Percentiles rank a stretch among this genome's conserved stretches.
Evolutionary conservation across 2,329 filamentous ascomycete species (phyloP).

Genomic region (Aspergillus glaucus): DNA sequence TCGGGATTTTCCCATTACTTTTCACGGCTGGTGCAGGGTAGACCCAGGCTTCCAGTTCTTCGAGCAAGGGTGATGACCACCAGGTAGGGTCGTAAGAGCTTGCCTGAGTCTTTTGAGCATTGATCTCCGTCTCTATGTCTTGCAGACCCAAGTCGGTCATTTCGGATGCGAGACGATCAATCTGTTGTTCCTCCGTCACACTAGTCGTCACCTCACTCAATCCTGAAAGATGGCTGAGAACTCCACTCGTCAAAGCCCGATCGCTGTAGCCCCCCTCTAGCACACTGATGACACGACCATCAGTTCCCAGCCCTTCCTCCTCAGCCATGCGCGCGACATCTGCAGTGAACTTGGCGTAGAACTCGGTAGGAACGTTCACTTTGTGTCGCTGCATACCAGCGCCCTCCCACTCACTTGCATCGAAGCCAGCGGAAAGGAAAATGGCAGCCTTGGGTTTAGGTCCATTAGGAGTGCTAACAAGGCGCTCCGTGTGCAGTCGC

Average conservation of each 20-base stretch:
- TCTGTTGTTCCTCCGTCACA: constrained; percentile 15
- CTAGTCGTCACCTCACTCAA: constrained; percentile 51
- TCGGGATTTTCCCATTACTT: constrained; percentile 55
- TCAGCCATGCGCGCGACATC: constrained; percentile 78
- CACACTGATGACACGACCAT: constrained; percentile 85
- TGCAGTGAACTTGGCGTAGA: constrained; percentile 84
- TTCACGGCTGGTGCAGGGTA: constrained; percentile 49
- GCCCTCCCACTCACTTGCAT: constrained; percentile 92
- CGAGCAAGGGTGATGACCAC: constrained; percentile 63
- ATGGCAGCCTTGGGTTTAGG: constrained; percentile 73
- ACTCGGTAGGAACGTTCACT: constrained; percentile 92
- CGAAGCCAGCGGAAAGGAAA: constrained; percentile 92
- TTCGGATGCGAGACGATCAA: constrained; percentile 48
- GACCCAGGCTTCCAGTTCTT: constrained; percentile 60
- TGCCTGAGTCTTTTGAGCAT: constrained; percentile 8
- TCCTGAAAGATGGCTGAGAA: constrained; percentile 83
- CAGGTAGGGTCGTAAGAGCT: constrained; percentile 59
- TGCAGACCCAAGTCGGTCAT: constrained; percentile 45
- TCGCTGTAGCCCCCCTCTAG: constrained; percentile 96
- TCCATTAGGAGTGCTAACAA: constrained; percentile 52
- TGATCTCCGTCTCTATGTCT: constrained; percentile 6
- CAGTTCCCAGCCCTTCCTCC: constrained; percentile 68
- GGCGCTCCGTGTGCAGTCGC: constrained; percentile 61
- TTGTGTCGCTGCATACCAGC: constrained; percentile 91
- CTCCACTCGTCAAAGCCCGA: constrained; percentile 77